Evolutionary conservation across 306 rosid genomes (phyloP), one percentile per base, ranked within the genome.

Genomic region (Lathyrus oleraceus): DNA sequence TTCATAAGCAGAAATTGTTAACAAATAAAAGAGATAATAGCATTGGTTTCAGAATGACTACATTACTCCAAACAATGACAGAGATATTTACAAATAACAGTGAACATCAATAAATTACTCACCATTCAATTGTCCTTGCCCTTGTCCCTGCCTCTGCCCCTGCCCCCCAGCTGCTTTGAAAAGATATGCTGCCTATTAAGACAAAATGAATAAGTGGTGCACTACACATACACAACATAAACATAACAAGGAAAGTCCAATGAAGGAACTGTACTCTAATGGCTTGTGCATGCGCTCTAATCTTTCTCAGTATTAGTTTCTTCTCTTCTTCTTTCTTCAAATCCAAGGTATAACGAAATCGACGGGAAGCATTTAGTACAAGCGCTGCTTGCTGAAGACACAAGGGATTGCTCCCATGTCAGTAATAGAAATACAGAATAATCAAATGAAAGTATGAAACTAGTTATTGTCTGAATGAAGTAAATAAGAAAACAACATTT

Each of bases 341-440:
- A 88, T 91, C 99, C 85, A 95, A 78, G 25, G 99, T 95, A 84
- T 95, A 95, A 17, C 97, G 99, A 79, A 95, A 95, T 78, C 99
- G 92, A 64, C 99, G 99, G 74, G 97, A 95, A 81, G 99, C 99
- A 79, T 95, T 95, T 47, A 95, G 88, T 79, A 95, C 99, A 59
- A 95, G 96, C 0, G 99, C 97, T 2, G 99, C 99, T 95, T 91
- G 96, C 99, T 95, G 62, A 64, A 69, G 48, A 45, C 66, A 71
- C 5, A 23, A 56, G 47, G 49, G 40, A 42, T 62, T 64, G 72
- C 43, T 17, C 54, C 19, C 36, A 21, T 19, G 48, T 30, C 61
- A 63, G 32, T 67, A 61, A 64, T 47, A 63, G 70, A 12, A 71
- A 53, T 32, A 48, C 19, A 52, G 57, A 81, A 58, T 52, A 67